Evolutionary conservation across 768 basidiomycete species (phyloP), one percentile per base, ranked within the genome.

Genomic region (Psilocybe azurescens): DNA sequence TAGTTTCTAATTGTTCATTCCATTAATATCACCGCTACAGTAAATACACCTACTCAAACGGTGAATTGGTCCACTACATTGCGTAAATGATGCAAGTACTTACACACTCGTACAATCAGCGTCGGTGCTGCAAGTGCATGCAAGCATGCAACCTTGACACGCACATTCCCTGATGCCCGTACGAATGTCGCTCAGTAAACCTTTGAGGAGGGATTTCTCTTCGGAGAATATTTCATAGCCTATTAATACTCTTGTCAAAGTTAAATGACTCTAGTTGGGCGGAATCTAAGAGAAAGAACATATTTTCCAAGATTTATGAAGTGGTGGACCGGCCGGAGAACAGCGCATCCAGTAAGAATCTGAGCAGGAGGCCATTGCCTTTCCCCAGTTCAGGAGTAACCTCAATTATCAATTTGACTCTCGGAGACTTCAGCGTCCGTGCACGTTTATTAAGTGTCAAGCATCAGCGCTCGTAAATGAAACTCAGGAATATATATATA

Each of bases 271-370:
- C 20, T 90, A 89, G 29, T 75, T 97, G 60, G 77, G 80, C 14
- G 89, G 96, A 63, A 98, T 97, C 47, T 95, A 97, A 73, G 86
- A 89, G 61, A 94, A 97, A 71, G 94, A 95, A 72, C 78, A 76
- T 36, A 84, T 82, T 46, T 80, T 81, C 29, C 86, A 82, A 62
- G 82, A 80, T 97, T 97, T 72, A 73, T 96, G 73, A 83, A 79
- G 67, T 97, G 95, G 95, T 97, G 95, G 94, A 79, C 86, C 1
- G 87, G 87, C 82, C 5, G 95, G 96, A 73, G 93, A 94, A 72
- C 87, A 85, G 68, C 80, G 91, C 13, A 72, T 92, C 16, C 81
- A 76, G 65, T 64, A 77, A 36, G 56, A 49, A 48, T 9, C 28
- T 11, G 18, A 29, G 28, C 20, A 11, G 18, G 88, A 90, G 73